A percentile compares a stretch with the other conserved stretches of the same genome.
Evolutionary conservation across 169 alveolate species (phyloP).

Genomic region (Cryptosporidium viatorum): DNA sequence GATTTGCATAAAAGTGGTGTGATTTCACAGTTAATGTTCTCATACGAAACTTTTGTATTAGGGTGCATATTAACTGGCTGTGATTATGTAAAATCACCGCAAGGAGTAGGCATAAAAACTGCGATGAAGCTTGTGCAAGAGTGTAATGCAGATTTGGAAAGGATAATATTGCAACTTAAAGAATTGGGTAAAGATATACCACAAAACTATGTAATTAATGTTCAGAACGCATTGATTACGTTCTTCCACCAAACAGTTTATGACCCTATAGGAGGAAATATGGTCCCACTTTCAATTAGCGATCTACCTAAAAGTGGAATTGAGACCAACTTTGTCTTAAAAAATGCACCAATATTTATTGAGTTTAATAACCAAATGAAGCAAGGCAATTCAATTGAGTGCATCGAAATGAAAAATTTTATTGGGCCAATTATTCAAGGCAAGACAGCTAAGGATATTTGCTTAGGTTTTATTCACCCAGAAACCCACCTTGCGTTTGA

Average conservation of each 20-base stretch:
- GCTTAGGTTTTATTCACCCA: slow-evolving; percentile 59
- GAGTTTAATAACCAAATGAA: slow-evolving; percentile 37
- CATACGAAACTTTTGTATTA: slow-evolving; percentile 77
- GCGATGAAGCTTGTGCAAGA: slow-evolving; percentile 81
- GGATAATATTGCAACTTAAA: slow-evolving; percentile 36
- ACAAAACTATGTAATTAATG: slow-evolving; percentile 14
- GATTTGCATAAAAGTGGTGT: slow-evolving; percentile 71
- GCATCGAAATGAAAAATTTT: slow-evolving; percentile 12
- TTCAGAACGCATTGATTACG: slow-evolving; percentile 55
- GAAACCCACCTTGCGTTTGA: slow-evolving; percentile 6
- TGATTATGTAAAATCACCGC: slow-evolving; percentile 85
- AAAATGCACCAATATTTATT: slow-evolving; percentile 30
- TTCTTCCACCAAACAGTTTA: slow-evolving; percentile 69
- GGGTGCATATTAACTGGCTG: slow-evolving; percentile 86
- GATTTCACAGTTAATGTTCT: slow-evolving; percentile 75
- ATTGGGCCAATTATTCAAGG: slow-evolving; percentile 62
- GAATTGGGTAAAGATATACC: slow-evolving; percentile 58
- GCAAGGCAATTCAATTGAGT: neutral
- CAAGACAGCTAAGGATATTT: slow-evolving; percentile 24
- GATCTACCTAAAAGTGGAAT: neutral
- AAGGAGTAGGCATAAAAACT: slow-evolving; percentile 85
- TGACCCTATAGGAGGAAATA: slow-evolving; percentile 32
- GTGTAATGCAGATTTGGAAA: slow-evolving; percentile 57
- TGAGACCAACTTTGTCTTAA: neutral
- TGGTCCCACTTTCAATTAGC: slow-evolving; percentile 70